Base-by-base conservation (phyloP, 2,329 filamentous ascomycete genomes). In the Aspergillus ruber region DNA sequence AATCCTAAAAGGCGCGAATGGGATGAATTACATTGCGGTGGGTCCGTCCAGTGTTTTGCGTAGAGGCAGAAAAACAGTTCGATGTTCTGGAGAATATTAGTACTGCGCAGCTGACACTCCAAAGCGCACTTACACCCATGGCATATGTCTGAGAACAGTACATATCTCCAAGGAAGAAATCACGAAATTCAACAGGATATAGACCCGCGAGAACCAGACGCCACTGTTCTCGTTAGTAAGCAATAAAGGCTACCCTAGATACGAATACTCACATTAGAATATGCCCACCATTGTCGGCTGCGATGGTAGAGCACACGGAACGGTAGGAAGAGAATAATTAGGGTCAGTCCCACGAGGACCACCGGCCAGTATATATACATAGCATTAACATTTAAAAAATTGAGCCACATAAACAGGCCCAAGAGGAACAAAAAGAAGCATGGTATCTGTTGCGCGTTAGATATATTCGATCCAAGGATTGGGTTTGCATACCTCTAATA, bases 131-230 rank as follows among this genome's bases (percentile, higher is more conserved):
- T 76, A 91, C 88, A 51, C 88, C 85, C 69, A 88, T 88, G 13
- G 85, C 80, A 67, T 98, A 98, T 5, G 90, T 95, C 47, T 95
- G 76, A 2, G 93, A 97, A 69, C 91, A 97, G 68, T 95, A 95
- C 77, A 97, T 96, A 65, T 98, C 93, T 45, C 93, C 93, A 0
- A 97, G 78, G 68, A 96, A 97, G 71, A 98, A 97, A 68, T 98
- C 93, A 49, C 90, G 82, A 66, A 97, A 98, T 65, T 97, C 91
- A 43, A 98, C 93, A 1, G 89, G 89, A 61, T 94, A 96, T 17
- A 95, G 66, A 3, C 90, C 90, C 12, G 91, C 88, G 43, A 91
- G 78, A 45, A 94, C 72, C 15, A 97, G 75, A 51, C 93, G 87
- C 80, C 87, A 94, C 85, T 93, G 53, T 7, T 9, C 7, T 10